Base-by-base conservation (phyloP, 805 yeast species). In the Cyberlindnera maritima region DNA sequence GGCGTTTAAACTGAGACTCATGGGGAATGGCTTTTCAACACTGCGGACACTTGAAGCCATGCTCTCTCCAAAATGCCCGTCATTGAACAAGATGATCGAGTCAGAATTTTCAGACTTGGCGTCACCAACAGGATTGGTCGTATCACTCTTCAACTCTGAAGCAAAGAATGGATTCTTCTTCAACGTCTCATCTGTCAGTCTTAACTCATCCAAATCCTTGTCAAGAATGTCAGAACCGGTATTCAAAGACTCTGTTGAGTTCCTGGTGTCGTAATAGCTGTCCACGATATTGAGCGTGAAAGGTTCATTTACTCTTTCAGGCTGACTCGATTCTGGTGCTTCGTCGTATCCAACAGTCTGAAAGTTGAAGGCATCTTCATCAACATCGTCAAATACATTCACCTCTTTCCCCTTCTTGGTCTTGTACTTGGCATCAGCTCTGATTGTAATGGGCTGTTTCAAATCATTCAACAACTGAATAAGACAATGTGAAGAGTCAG, bases 401-500 rank as follows among this genome's bases (percentile, higher is more conserved):
- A 76, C 53, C 9, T 62, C 63, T 2, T 19, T 33, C 0, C 58
- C 55, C 0, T 56, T 57, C 29, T 62, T 57, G 10, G 65, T 58
- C 41, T 72, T 78, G 61, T 76, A 85, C 63, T 81, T 86, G 31
- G 79, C 77, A 2, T 79, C 79, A 49, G 81, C 81, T 1, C 73
- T 70, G 34, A 85, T 81, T 7, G 73, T 64, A 1, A 87, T 64
- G 0, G 91, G 90, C 13, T 79, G 79, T 55, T 85, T 87, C 56
- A 91, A 68, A 57, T 89, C 96, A 49, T 79, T 81, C 10, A 83
- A 53, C 9, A 87, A 57, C 51, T 85, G 95, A 2, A 80, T 50
- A 36, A 91, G 63, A 12, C 92, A 79, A 57, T 88, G 85, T 0
- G 82, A 74, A 0, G 97, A 88, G 61, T 91, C 98, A 1, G 96